Conservation (phyloP, 164 flowering plant genomes). For the Malania oleifera region DNA sequence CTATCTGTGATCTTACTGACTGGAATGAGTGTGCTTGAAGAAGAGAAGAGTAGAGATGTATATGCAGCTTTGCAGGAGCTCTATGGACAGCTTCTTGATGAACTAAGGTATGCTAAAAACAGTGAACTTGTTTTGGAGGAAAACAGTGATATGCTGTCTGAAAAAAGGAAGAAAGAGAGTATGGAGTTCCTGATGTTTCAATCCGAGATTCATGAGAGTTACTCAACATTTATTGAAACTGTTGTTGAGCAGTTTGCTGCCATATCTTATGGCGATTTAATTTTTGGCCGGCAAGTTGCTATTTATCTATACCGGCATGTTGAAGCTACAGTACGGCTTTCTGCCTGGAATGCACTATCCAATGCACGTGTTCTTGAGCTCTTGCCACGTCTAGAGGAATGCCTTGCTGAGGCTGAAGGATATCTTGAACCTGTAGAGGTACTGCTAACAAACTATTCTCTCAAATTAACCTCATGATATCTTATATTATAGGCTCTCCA, state of each 20-base stretch:
- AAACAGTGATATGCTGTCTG: conserved; percentile 13
- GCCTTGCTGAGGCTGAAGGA: conserved; percentile 56
- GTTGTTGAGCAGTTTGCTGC: conserved; percentile 87
- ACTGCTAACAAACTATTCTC: conserved; percentile 4
- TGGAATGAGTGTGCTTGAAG: conserved; percentile 72
- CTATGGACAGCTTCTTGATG: conserved; percentile 58
- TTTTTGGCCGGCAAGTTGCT: conserved; percentile 86
- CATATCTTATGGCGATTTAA: conserved; percentile 76
- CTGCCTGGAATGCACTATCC: conserved; percentile 77
- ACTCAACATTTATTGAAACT: conserved; percentile 65
- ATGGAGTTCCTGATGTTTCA: conserved; percentile 52
- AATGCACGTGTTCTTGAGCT: conserved; percentile 75
- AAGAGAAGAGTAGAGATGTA: conserved; percentile 60
- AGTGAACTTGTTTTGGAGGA: conserved; percentile 6
- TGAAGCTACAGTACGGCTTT: conserved; percentile 67
- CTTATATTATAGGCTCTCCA: too few relatives aligned
- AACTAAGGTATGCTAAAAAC: conserved; percentile 16
- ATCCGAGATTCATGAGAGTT: conserved; percentile 72
- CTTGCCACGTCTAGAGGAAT: conserved; percentile 64
- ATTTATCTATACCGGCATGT: conserved; percentile 62
- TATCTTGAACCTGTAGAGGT: conserved; percentile 92
- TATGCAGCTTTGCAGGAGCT: conserved; percentile 60
- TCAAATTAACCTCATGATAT: too few relatives aligned
- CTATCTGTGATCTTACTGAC: conserved; percentile 55
- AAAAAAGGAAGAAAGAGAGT: conserved; percentile 13